Evolutionary conservation across 495 filamentous ascomycete genomes (phyloP), one percentile per base, ranked within the genome.

Genomic region (Diplogelasinospora grovesii): DNA sequence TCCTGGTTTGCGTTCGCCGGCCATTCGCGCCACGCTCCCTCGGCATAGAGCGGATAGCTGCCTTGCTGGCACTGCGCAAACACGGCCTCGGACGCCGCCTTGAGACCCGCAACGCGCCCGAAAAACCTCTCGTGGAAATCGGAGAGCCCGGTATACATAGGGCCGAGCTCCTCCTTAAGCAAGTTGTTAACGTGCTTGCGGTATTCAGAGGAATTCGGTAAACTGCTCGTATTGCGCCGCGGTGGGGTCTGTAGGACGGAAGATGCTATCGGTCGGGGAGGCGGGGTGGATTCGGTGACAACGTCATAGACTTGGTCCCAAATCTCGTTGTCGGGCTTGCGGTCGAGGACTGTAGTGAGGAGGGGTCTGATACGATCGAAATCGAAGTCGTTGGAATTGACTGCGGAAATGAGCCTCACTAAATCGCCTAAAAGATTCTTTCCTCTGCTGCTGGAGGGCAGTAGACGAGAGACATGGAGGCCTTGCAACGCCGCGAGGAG

Each of bases 201-300:
- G 42, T 65, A 44, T 50, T 73, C 58, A 14, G 63, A 69, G 19
- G 61, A 64, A 39, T 70, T 64, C 30, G 45, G 54, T 41, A 69
- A 65, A 44, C 64, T 64, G 50, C 59, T 52, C 34, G 60, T 64
- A 37, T 70, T 71, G 43, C 47, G 53, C 29, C 55, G 53, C 58
- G 48, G 64, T 47, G 55, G 64, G 2, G 63, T 70, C 49, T 74
- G 57, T 45, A 36, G 46, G 44, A 60, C 39, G 16, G 57, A 57
- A 46, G 57, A 59, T 31, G 51, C 52, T 37, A 56, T 56, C 48
- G 54, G 39, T 56, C 41, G 56, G 44, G 48, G 57, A 39, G 62
- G 56, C 15, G 58, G 58, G 24, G 62, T 64, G 13, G 55, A 54
- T 56, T 63, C 52, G 44, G 55, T 47, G 30, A 57, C 52, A 32